phyloP scores from a whole-genome alignment of 176 grass and related monocot genomes.

The Oryza coarctata region DNA sequence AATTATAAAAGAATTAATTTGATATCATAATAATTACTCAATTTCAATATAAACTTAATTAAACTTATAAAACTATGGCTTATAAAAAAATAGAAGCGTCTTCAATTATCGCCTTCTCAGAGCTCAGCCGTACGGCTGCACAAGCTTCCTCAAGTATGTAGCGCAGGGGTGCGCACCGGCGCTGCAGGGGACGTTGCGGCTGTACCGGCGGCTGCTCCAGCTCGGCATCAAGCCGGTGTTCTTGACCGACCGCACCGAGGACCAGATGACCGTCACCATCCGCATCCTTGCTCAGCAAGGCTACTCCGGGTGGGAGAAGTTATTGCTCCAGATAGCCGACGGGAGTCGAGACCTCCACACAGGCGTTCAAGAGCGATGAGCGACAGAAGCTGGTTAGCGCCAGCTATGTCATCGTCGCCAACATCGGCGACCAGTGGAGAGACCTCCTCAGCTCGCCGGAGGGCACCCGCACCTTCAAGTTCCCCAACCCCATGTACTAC shows the following conservation, averaged over 20 bases:
- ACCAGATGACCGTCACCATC: constrained; percentile 23
- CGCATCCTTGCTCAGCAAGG: constrained; percentile 19
- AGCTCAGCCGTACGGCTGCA: constrained; percentile 26
- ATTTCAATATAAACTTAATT: no score
- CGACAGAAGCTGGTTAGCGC: constrained; percentile 36
- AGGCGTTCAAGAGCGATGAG: constrained; percentile 47
- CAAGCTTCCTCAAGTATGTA: constrained; percentile 41
- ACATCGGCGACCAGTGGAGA: constrained; percentile 67
- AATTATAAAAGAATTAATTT: no score
- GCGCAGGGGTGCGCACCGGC: constrained; percentile 25
- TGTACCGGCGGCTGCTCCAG: constrained; percentile 38
- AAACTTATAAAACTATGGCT: no score
- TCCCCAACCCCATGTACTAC: constrained; percentile 55
- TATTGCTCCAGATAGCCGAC: constrained; percentile 49
- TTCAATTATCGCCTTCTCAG: not conserved
- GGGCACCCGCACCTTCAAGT: constrained; percentile 49
- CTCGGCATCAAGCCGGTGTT: constrained; percentile 55
- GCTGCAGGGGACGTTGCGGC: constrained; percentile 39
- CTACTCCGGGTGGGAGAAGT: constrained; percentile 32
- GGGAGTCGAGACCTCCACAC: not conserved
- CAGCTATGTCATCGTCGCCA: constrained; percentile 42
- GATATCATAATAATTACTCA: no score
- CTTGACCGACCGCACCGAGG: constrained; percentile 47
- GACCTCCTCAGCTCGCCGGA: constrained; percentile 40
- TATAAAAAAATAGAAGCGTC: no score